A percentile compares a stretch with the other conserved stretches of the same genome.
Evolutionary conservation across 495 filamentous ascomycete species (phyloP).

Genomic region (Penicillium ochrochloron): DNA sequence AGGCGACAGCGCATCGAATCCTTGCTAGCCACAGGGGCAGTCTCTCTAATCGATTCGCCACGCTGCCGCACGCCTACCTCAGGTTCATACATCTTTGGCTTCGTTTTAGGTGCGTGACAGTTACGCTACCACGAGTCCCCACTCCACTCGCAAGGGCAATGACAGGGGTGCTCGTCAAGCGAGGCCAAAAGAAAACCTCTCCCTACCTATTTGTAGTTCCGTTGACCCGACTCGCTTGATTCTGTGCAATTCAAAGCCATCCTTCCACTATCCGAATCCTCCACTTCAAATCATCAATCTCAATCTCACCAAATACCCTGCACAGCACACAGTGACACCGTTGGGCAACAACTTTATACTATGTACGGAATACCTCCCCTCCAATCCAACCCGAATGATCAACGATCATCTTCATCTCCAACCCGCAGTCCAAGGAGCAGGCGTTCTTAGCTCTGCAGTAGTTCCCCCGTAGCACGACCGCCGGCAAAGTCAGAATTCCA

Average conservation of each 20-base stretch:
- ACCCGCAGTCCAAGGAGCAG: neutral
- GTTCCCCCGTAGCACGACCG: neutral
- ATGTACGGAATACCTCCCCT: neutral
- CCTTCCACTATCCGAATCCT: neutral
- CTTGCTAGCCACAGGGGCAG: neutral
- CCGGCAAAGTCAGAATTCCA: neutral
- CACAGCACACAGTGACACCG: neutral
- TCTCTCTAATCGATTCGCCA: neutral
- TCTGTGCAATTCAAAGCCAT: neutral
- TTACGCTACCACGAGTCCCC: constrained; percentile 5
- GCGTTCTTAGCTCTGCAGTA: constrained; percentile 11
- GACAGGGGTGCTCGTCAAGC: neutral
- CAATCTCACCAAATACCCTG: neutral
- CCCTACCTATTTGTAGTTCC: neutral
- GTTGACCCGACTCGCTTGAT: neutral
- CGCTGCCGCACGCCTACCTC: neutral
- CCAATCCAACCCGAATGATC: neutral
- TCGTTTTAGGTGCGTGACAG: constrained; percentile 1
- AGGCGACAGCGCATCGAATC: neutral
- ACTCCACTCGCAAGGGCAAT: neutral
- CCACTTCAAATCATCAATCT: neutral
- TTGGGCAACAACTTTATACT: neutral
- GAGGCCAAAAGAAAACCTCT: neutral
- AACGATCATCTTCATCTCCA: neutral
- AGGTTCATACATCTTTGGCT: neutral